Evolutionary conservation across 192 early-diverging fungal species (phyloP).

Genomic region (Geosiphon pyriformis): DNA sequence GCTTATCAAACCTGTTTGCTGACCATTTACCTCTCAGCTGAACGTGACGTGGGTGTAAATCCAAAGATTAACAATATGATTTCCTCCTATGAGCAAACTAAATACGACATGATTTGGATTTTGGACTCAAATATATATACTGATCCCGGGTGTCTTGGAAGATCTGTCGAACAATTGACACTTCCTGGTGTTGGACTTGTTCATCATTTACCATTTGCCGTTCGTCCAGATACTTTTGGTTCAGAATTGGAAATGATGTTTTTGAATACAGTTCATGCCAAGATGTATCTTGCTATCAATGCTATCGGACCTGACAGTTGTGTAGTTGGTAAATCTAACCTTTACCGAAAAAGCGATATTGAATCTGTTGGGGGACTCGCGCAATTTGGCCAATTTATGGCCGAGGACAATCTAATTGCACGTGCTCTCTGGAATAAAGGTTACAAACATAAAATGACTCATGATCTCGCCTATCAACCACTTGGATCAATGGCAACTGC

Average conservation of each 20-base stretch:
- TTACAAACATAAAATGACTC: conserved; percentile 77
- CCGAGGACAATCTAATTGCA: conserved; percentile 94
- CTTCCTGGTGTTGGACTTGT: conserved; percentile 79
- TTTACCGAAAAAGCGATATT: conserved; percentile 82
- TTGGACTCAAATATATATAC: conserved; percentile 88
- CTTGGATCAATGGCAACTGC: conserved; percentile 65
- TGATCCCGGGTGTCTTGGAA: conserved; percentile 66
- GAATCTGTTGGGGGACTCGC: conserved; percentile 75
- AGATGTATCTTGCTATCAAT: conserved; percentile 95
- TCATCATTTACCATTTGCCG: conserved; percentile 89
- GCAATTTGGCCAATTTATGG: conserved; percentile 86
- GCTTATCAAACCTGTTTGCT: conserved; percentile 12
- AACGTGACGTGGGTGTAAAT: conserved; percentile 75
- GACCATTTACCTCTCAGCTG: conserved; percentile 41
- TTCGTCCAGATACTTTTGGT: conserved; percentile 64
- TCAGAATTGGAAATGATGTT: conserved; percentile 83
- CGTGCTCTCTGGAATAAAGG: conserved; percentile 76
- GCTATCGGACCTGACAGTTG: conserved; percentile 76
- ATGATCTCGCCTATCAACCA: conserved; percentile 81
- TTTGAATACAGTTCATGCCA: conserved; percentile 86
- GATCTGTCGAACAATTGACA: conserved; percentile 75
- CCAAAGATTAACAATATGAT: conserved; percentile 97
- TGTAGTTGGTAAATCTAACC: conserved; percentile 90
- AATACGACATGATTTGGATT: conserved; percentile 92
- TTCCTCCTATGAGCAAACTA: conserved; percentile 67